phyloP scores from a whole-genome alignment of 176 grass and related monocot species.

The Echinochloa phyllopogon region DNA sequence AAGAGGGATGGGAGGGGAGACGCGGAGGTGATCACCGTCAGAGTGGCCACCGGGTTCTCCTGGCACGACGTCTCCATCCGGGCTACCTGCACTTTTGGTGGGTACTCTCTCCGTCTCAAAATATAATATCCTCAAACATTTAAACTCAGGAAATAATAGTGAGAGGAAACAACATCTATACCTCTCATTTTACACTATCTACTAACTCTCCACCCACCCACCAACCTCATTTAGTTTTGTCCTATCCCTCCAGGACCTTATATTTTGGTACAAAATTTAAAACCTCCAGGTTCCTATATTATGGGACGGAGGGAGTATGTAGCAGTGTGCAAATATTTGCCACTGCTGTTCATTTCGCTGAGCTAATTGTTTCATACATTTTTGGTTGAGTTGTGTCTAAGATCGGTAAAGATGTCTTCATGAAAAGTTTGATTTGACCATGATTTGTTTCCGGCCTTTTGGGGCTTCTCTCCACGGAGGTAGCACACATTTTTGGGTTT shows the following conservation, averaged over 20 bases:
- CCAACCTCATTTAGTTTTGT: no score
- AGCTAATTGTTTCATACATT: neutral
- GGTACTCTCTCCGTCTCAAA: no score
- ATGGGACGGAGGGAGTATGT: no score
- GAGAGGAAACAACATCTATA: no score
- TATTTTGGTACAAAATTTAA: no score
- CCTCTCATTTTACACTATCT: no score
- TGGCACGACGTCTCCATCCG: slow-evolving; percentile 86
- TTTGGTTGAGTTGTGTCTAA: neutral
- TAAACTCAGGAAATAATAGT: no score
- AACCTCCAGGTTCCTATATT: no score
- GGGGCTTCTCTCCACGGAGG: neutral
- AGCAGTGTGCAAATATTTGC: neutral
- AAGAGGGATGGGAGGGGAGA: slow-evolving; percentile 67
- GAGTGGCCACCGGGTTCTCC: slow-evolving; percentile 71
- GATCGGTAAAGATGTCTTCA: neutral
- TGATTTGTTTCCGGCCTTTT: slow-evolving; percentile 2
- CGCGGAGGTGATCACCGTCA: slow-evolving; percentile 71
- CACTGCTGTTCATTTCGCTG: neutral
- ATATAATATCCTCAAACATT: no score
- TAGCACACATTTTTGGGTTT: neutral
- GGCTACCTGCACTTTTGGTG: slow-evolving; percentile 88
- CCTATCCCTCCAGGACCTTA: no score
- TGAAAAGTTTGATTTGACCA: neutral
- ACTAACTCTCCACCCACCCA: no score